A percentile compares a stretch with the other conserved stretches of the same genome.
Evolutionary conservation across 2,329 filamentous ascomycete genomes (phyloP).

Genomic region (Fusarium nygamai): DNA sequence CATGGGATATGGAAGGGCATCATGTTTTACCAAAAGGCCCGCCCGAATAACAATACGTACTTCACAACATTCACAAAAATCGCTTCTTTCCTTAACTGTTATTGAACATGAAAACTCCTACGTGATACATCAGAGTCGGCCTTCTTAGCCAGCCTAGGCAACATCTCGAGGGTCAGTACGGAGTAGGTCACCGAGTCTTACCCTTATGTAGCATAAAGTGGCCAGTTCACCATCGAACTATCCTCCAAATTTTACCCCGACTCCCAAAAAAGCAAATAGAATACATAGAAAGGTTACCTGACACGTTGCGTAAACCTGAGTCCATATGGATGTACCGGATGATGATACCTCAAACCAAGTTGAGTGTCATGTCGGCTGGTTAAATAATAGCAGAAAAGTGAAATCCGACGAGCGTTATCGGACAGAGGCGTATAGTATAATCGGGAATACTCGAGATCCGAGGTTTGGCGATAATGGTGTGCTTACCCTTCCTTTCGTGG

Average conservation of each 20-base stretch:
- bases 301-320: slow-evolving; percentile 27
- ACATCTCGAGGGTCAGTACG: slow-evolving; percentile 42
- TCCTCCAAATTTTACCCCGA: slow-evolving; percentile 21
- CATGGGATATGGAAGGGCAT: slow-evolving; percentile 45
- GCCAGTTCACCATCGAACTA: slow-evolving; percentile 24
- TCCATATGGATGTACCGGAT: slow-evolving; percentile 8
- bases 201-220: slow-evolving; percentile 52
- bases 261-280: slow-evolving; percentile 42
- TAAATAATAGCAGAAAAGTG: slow-evolving; percentile 2
- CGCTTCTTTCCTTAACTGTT: slow-evolving; percentile 25
- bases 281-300: slow-evolving; percentile 45
- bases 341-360: neutral
- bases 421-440: neutral
- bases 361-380: slow-evolving; percentile 7
- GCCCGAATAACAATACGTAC: slow-evolving; percentile 42
- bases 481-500: slow-evolving; percentile 41
- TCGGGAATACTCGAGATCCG: neutral
- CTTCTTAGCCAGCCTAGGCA: slow-evolving; percentile 27
- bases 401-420: neutral
- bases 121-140: slow-evolving; percentile 39
- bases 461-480: slow-evolving; percentile 18
- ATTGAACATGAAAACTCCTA: slow-evolving; percentile 38
- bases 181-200: slow-evolving; percentile 55
- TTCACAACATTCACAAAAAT: slow-evolving; percentile 26
- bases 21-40: slow-evolving; percentile 43